A percentile compares a stretch with the other conserved stretches of the same genome.
These are phyloP conservation scores for Pestalotiopsis sp. DNA, from an alignment of 2,329 filamentous ascomycete species.

Conservation along the genomic window DNA sequence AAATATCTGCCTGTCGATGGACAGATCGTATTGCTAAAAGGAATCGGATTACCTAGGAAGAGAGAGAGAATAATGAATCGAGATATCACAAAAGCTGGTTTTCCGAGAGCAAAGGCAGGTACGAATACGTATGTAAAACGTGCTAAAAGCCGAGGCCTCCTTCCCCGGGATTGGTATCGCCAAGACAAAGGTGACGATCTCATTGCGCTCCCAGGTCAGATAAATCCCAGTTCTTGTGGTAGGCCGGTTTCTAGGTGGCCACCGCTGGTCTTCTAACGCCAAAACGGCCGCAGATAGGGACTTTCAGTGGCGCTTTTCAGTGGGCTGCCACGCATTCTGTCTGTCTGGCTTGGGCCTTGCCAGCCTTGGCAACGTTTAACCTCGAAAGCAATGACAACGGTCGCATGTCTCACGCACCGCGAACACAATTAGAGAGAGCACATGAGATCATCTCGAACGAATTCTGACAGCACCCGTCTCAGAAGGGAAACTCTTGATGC, in stretches of 20 bases:
- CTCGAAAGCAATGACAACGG: neutral
- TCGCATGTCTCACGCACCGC: neutral
- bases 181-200: neutral
- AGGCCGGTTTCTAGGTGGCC: neutral
- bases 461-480: neutral
- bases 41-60: no score
- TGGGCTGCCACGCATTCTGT: slow-evolving; percentile 1
- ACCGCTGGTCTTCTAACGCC: neutral
- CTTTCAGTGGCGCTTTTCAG: neutral
- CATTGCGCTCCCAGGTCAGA: neutral
- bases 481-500: neutral
- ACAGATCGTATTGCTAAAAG: no score
- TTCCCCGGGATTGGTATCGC: neutral
- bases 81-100: no score
- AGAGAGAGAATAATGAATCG: no score
- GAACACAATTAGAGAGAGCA: neutral
- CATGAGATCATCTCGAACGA: neutral
- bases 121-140: neutral
- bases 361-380: neutral
- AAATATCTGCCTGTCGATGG: no score
- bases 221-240: neutral
- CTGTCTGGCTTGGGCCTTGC: neutral
- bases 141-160: neutral
- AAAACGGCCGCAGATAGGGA: neutral
- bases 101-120: neutral